Percentiles rank a stretch among this genome's conserved stretches.
These are phyloP conservation scores for Helenozyma rhizophorensis DNA, from an alignment of 805 yeast genomes.

Conservation along the genomic window DNA sequence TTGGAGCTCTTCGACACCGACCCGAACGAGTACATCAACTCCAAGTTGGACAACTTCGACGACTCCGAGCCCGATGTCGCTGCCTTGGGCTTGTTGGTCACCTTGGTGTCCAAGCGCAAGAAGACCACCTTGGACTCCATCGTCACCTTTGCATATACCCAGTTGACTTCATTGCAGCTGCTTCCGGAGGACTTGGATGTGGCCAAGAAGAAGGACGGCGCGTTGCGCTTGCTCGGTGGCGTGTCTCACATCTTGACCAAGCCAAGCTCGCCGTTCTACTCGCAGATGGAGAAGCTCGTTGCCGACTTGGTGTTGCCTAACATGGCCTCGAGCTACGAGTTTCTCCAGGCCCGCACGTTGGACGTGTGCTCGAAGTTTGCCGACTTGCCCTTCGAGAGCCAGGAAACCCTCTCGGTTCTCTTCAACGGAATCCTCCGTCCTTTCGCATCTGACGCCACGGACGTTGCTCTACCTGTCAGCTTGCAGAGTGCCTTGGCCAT, in stretches of 20 bases:
- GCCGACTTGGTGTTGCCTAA: constrained; percentile 65
- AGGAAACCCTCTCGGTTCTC: constrained; percentile 19
- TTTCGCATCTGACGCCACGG: constrained; percentile 20
- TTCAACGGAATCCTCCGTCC: constrained; percentile 32
- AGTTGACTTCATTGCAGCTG: constrained; percentile 31
- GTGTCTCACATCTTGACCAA: constrained; percentile 55
- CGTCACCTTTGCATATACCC: constrained; percentile 53
- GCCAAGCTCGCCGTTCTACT: constrained; percentile 51
- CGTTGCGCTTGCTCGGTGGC: constrained; percentile 72
- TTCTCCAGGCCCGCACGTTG: constrained; percentile 72
- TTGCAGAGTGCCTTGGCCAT: constrained; percentile 82
- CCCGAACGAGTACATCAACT: constrained; percentile 83
- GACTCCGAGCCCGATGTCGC: constrained; percentile 68
- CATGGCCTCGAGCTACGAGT: constrained; percentile 55
- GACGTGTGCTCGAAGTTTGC: constrained; percentile 64
- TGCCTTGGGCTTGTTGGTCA: constrained; percentile 66
- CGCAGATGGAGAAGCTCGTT: constrained; percentile 68
- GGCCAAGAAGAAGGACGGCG: constrained; percentile 69
- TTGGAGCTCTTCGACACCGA: constrained; percentile 78
- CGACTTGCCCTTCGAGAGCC: constrained; percentile 46
- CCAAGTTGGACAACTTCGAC: constrained; percentile 55
- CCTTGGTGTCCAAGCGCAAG: constrained; percentile 66
- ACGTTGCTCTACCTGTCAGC: constrained; percentile 60
- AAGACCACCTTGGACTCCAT: constrained; percentile 57
- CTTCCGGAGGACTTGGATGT: constrained; percentile 40